Conservation (phyloP, 2,329 filamentous ascomycete species). For the Aspergillus thermomutatus region DNA sequence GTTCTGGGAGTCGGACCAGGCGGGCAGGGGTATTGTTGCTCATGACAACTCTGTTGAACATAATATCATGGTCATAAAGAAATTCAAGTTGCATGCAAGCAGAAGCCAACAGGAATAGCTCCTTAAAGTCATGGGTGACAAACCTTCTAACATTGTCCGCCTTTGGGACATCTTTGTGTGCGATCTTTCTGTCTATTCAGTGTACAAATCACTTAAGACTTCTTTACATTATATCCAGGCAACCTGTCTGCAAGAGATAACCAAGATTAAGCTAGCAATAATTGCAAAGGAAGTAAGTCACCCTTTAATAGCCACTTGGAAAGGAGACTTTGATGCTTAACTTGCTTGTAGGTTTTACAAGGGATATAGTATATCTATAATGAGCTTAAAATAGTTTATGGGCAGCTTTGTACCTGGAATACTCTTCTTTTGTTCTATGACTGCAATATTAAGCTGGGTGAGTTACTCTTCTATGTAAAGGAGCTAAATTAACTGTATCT, state of each 20-base stretch:
- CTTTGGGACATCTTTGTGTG: neutral
- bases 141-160: neutral
- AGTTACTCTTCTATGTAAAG: neutral
- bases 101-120: neutral
- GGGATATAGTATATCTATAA: slow-evolving; percentile 1
- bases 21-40: slow-evolving; percentile 1
- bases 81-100: neutral
- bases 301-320: neutral
- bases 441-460: slow-evolving; percentile 1
- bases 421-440: neutral
- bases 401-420: slow-evolving; percentile 1
- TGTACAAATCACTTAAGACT: slow-evolving; percentile 1
- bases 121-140: neutral
- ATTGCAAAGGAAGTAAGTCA: slow-evolving; percentile 1
- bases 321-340: neutral
- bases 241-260: slow-evolving; percentile 3
- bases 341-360: neutral
- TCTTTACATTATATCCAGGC: slow-evolving; percentile 2
- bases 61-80: slow-evolving; percentile 4
- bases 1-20: slow-evolving; percentile 3
- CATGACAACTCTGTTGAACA: slow-evolving; percentile 3
- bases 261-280: slow-evolving; percentile 4
- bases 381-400: slow-evolving; percentile 1
- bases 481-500: too few relatives aligned
- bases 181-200: neutral